These are phyloP conservation scores for Epithele typhae DNA, from an alignment of 768 basidiomycete species.

Conservation along the genomic window DNA sequence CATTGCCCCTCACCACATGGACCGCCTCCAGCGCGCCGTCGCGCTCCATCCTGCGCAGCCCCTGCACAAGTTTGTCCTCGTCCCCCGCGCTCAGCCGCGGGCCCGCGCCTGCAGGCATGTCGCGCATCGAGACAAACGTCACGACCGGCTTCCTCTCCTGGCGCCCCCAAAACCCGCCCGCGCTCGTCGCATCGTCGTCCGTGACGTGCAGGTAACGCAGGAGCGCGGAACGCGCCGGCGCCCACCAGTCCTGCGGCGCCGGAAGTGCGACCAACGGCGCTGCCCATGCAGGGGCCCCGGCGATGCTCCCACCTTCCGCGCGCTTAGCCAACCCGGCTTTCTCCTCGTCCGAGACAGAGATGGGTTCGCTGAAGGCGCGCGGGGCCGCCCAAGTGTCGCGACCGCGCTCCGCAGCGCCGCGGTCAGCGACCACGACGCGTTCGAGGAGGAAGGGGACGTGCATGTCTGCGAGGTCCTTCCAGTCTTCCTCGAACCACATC, in stretches of 20 bases:
- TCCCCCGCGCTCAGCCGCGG: conserved; percentile 49
- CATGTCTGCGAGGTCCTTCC: conserved; percentile 69
- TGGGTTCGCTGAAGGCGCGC: conserved; percentile 2
- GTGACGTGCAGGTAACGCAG: conserved; percentile 32
- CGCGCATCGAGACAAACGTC: conserved; percentile 67
- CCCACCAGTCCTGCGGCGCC: conserved; percentile 63
- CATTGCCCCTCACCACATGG: conserved; percentile 44
- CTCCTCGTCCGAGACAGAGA: neutral
- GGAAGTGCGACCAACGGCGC: conserved; percentile 40
- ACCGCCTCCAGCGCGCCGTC: conserved; percentile 45
- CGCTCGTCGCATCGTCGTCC: conserved; percentile 38
- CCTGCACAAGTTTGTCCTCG: conserved; percentile 58
- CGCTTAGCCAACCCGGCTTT: conserved; percentile 17
- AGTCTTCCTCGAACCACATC: conserved; percentile 65
- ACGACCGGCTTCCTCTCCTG: conserved; percentile 40
- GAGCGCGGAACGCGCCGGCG: conserved; percentile 33
- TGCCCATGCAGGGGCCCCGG: conserved; percentile 38
- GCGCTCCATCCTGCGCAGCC: conserved; percentile 47
- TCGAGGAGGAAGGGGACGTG: conserved; percentile 69
- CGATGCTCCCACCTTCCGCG: conserved; percentile 3
- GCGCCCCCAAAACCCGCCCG: conserved; percentile 36
- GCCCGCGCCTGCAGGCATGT: conserved; percentile 36
- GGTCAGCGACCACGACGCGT: conserved; percentile 73
- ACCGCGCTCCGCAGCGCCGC: conserved; percentile 52
- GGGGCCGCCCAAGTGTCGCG: conserved; percentile 14